Evolutionary conservation across 495 filamentous ascomycete species (phyloP).

Genomic region (Hypoxylon subgilvum): DNA sequence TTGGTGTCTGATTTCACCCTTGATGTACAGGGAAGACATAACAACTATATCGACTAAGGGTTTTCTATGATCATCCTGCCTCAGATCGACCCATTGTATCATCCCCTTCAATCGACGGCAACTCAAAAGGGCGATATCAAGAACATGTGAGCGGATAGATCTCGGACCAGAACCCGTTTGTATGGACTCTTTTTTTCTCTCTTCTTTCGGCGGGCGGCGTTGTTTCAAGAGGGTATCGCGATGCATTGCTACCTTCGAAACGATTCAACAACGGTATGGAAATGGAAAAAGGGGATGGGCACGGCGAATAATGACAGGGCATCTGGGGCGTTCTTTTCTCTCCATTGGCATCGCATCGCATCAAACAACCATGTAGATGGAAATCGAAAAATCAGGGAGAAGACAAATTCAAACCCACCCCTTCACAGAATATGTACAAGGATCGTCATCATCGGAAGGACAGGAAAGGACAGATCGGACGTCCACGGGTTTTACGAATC

Average conservation of each 20-base stretch:
- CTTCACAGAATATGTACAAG: constrained; percentile 15
- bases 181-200: constrained; percentile 8
- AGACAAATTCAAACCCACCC: too few species aligned
- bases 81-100: constrained; percentile 5
- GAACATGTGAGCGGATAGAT: constrained; percentile 5
- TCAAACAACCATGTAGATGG: constrained; percentile 19
- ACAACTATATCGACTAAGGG: too few species aligned
- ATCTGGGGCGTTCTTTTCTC: constrained; percentile 22
- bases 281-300: constrained; percentile 20
- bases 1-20: constrained; percentile 4
- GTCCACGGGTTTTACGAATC: constrained; percentile 39
- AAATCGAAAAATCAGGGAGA: constrained; percentile 21
- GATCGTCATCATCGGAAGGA: constrained; percentile 24
- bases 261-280: constrained; percentile 19
- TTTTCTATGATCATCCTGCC: constrained; percentile 6
- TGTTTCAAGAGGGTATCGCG: neutral
- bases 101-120: neutral
- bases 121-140: constrained; percentile 7
- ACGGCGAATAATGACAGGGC: constrained; percentile 16
- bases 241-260: constrained; percentile 14
- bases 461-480: constrained; percentile 20
- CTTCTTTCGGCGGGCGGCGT: neutral
- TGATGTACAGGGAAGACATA: constrained; percentile 7
- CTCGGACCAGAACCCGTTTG: constrained; percentile 7
- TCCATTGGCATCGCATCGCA: constrained; percentile 9